Conservation (phyloP, 2,329 filamentous ascomycete species). For the Monosporascus sp. region DNA sequence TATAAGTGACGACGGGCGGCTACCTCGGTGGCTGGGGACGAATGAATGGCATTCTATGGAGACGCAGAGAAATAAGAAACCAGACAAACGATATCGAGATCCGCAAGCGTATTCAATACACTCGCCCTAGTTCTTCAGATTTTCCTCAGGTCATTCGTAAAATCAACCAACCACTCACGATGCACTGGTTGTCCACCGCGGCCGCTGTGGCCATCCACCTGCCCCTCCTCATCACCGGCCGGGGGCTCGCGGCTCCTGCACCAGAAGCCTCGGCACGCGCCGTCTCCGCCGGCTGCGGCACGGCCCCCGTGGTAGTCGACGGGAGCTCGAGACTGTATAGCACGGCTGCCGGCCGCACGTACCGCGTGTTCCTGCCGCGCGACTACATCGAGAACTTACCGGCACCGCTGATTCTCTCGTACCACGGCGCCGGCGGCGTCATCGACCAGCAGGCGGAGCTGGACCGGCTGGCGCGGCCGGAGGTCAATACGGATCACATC, state of each 20-base stretch:
- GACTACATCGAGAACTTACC: conserved; percentile 11
- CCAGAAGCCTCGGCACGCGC: neutral
- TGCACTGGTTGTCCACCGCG: no score
- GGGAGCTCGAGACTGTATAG: conserved; percentile 12
- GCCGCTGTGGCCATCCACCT: neutral
- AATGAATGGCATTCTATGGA: no score
- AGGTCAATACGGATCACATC: conserved; percentile 18
- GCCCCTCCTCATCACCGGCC: neutral
- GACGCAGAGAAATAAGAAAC: no score
- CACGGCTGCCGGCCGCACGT: conserved; percentile 11
- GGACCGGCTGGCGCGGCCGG: conserved; percentile 13
- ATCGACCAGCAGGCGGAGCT: conserved; percentile 14
- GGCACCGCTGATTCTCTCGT: conserved; percentile 20
- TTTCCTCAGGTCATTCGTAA: no score
- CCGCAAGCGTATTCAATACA: no score
- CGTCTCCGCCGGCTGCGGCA: conserved; percentile 7
- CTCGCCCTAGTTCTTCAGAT: no score
- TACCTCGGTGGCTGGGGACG: no score
- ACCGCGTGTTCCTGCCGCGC: conserved; percentile 17
- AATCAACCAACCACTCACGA: no score
- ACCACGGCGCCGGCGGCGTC: conserved; percentile 19
- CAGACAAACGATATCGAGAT: no score
- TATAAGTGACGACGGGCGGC: no score
- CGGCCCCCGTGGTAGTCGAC: conserved; percentile 1
- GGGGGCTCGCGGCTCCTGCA: neutral